A percentile compares a stretch with the other conserved stretches of the same genome.
Evolutionary conservation across 495 filamentous ascomycete genomes (phyloP).

Genomic region (Stereocaulon alpinum): DNA sequence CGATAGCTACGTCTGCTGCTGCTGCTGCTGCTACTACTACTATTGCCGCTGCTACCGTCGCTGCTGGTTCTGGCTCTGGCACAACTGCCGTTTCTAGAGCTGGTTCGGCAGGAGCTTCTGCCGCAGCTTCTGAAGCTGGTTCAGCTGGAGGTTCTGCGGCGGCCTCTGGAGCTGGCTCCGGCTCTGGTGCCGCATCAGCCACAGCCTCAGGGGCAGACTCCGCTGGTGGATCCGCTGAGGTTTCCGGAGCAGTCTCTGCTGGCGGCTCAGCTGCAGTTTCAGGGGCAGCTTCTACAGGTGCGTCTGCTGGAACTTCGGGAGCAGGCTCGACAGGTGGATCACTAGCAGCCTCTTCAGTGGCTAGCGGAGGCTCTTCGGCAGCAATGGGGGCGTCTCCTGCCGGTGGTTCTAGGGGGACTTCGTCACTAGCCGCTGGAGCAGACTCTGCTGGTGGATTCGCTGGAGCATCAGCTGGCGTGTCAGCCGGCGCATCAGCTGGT

Average conservation of each 20-base stretch:
- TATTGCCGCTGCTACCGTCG: not conserved
- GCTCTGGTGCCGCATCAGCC: not conserved
- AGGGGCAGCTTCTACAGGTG: not conserved
- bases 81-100: constrained; percentile 1
- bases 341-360: not conserved
- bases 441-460: not conserved
- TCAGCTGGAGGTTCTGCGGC: constrained; percentile 5
- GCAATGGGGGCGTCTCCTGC: not conserved
- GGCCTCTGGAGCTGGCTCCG: not conserved
- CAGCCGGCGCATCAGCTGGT: not conserved
- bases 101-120: not conserved
- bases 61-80: constrained; percentile 1
- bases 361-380: constrained; percentile 1
- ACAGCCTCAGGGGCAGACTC: not conserved
- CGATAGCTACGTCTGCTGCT: not conserved
- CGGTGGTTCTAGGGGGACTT: not conserved
- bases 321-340: not conserved
- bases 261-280: constrained; percentile 4
- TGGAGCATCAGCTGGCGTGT: too few relatives aligned
- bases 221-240: not conserved
- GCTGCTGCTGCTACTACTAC: not conserved
- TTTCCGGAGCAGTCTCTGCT: not conserved
- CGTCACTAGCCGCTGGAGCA: not conserved
- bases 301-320: not conserved
- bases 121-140: constrained; percentile 1